These are phyloP conservation scores for Neofusicoccum ribis DNA, from an alignment of 2,329 filamentous ascomycete genomes.

Conservation along the genomic window DNA sequence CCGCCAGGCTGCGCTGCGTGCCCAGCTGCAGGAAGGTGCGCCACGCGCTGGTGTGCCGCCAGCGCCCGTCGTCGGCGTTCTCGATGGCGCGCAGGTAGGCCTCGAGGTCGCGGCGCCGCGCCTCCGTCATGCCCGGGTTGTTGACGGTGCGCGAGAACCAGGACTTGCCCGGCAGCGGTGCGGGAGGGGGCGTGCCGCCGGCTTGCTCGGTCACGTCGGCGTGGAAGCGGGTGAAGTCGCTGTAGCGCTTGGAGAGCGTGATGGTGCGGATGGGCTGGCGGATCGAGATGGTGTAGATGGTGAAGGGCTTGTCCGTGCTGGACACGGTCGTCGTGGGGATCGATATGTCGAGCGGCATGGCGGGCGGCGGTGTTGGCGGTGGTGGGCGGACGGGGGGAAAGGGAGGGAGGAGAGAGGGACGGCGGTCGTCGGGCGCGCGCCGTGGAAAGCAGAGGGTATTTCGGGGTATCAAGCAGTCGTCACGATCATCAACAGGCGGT, in stretches of 20 bases:
- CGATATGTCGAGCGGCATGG: slow-evolving; percentile 37
- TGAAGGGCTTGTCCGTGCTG: slow-evolving; percentile 63
- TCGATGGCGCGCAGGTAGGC: slow-evolving; percentile 72
- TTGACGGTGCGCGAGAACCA: slow-evolving; percentile 67
- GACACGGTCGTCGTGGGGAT: slow-evolving; percentile 54
- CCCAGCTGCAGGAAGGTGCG: slow-evolving; percentile 69
- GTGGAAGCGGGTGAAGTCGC: slow-evolving; percentile 72
- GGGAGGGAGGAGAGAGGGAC: neutral
- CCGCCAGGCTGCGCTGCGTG: slow-evolving; percentile 18
- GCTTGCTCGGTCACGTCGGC: slow-evolving; percentile 60
- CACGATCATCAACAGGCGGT: slow-evolving; percentile 6
- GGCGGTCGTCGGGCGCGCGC: neutral
- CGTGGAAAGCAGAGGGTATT: neutral
- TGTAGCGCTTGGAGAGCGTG: slow-evolving; percentile 78
- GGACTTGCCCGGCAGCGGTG: slow-evolving; percentile 68
- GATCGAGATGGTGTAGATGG: slow-evolving; percentile 75
- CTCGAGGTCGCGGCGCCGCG: slow-evolving; percentile 68
- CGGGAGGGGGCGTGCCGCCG: slow-evolving; percentile 66
- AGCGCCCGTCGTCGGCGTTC: slow-evolving; percentile 70
- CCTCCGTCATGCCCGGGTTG: slow-evolving; percentile 68
- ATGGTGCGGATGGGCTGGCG: slow-evolving; percentile 74
- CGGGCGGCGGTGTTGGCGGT: neutral
- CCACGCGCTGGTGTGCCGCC: slow-evolving; percentile 74
- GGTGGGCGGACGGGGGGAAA: neutral
- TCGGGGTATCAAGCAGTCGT: neutral